Conservation (phyloP, 345 rosid species). For the Anacardium occidentale region DNA sequence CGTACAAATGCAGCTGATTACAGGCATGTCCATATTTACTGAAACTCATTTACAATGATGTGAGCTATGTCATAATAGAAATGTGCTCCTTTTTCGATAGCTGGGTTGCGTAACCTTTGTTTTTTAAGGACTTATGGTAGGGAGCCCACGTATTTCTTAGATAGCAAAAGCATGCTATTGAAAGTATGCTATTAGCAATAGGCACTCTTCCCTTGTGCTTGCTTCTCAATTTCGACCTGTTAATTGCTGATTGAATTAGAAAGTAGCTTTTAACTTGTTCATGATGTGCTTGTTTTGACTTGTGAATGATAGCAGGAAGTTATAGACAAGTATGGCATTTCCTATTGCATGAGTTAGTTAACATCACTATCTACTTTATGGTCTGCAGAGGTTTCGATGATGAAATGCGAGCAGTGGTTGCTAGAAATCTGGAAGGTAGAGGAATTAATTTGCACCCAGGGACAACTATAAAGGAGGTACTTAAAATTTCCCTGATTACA, state of each 20-base stretch:
- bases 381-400: slow-evolving; percentile 86
- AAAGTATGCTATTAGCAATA: neutral
- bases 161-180: neutral
- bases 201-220: slow-evolving; percentile 1
- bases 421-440: slow-evolving; percentile 93
- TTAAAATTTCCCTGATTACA: slow-evolving; percentile 13
- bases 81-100: neutral
- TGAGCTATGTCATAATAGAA: neutral
- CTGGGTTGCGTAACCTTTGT: neutral
- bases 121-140: neutral
- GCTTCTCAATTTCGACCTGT: neutral
- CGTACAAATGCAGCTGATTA: neutral
- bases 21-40: neutral
- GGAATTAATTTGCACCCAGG: slow-evolving; percentile 81
- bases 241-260: neutral
- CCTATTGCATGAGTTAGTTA: neutral
- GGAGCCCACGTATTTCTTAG: neutral
- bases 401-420: slow-evolving; percentile 97
- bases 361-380: neutral
- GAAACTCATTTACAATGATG: neutral
- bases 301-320: neutral
- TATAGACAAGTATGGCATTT: neutral
- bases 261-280: slow-evolving; percentile 3
- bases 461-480: slow-evolving; percentile 77
- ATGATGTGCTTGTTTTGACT: neutral